phyloP scores from a whole-genome alignment of 179 eudicot genomes.

The Heliamphora pulchella region DNA sequence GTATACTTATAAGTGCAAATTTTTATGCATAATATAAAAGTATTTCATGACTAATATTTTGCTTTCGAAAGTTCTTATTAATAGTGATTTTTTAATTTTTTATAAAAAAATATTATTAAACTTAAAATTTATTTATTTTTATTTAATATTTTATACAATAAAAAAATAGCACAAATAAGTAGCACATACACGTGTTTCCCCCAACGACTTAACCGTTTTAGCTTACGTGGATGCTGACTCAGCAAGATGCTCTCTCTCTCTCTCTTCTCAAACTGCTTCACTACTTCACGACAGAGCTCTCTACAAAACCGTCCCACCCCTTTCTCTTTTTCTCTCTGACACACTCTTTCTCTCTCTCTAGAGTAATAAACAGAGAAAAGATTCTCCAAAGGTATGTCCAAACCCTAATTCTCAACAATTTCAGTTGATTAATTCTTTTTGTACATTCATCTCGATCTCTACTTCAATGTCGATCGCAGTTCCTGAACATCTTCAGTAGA shows the following conservation, averaged over 20 bases:
- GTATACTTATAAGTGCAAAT: too few species aligned
- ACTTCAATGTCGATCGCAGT: not conserved
- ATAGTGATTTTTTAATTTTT: too few species aligned
- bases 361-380: not conserved
- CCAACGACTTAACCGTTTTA: conserved; percentile 17
- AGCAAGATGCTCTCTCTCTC: conserved; percentile 6
- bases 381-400: conserved; percentile 1
- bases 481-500: not conserved
- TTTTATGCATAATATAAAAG: too few species aligned
- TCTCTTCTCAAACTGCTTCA: not conserved
- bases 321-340: not conserved
- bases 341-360: conserved; percentile 5
- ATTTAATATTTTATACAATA: too few species aligned
- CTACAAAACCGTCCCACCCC: not conserved
- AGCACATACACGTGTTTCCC: not conserved
- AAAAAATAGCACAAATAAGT: too few species aligned
- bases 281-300: not conserved
- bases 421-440: not conserved
- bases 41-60: too few species aligned
- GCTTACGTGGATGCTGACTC: conserved; percentile 2
- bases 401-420: conserved; percentile 10
- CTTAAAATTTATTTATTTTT: too few species aligned
- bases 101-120: too few species aligned
- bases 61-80: too few species aligned
- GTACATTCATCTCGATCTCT: not conserved